These are phyloP conservation scores for Solanum pinnatisectum DNA, from an alignment of 257 asterid genomes.

Conservation along the genomic window DNA sequence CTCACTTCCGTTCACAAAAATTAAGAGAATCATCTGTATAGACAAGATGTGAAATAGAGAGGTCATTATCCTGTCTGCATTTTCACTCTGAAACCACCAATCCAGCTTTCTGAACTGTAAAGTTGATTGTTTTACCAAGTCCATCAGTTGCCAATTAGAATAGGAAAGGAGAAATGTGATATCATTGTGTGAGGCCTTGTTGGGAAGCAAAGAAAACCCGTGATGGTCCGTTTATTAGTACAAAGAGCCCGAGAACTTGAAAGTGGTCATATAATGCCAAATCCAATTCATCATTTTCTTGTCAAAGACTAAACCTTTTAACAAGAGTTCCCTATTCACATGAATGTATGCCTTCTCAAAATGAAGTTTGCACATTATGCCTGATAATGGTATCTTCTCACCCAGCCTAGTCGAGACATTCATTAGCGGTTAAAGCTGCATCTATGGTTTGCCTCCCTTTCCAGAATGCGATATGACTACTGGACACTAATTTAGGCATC, in stretches of 20 bases:
- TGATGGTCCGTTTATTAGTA: background rate
- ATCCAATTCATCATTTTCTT: background rate
- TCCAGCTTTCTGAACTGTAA: background rate
- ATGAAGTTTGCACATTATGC: background rate
- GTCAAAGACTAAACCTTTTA: background rate
- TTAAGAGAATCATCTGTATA: background rate
- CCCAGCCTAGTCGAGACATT: background rate
- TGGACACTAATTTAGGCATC: background rate
- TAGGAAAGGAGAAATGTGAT: background rate
- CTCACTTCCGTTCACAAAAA: background rate
- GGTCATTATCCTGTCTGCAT: background rate
- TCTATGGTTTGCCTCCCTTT: background rate
- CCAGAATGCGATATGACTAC: background rate
- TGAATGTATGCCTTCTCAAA: background rate
- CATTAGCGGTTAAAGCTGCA: background rate
- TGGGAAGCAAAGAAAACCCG: background rate
- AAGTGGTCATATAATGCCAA: background rate
- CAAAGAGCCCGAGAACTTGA: background rate
- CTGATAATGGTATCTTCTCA: background rate
- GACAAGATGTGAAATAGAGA: background rate
- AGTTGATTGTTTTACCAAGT: background rate
- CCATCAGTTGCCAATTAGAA: background rate
- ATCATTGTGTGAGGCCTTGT: background rate
- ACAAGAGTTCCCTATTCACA: background rate
- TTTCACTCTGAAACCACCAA: background rate